Conservation (phyloP, 1,139 yeast species). For the Tardiomyces digboiensis region DNA sequence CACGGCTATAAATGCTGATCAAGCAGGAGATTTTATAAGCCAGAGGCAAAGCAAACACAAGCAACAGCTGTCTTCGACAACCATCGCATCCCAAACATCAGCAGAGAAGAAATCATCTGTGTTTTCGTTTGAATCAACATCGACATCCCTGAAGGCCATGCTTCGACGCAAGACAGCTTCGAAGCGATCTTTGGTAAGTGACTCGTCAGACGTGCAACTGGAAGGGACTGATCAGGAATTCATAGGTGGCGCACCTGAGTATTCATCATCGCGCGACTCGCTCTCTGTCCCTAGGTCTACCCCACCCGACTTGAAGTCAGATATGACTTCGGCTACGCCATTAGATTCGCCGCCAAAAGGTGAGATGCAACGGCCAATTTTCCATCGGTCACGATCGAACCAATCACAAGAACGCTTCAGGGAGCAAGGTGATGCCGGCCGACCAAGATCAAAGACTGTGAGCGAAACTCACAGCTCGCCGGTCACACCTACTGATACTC, state of each 20-base stretch:
- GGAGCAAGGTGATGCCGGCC: not conserved
- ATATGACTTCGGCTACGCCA: too few relatives aligned
- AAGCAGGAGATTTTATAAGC: not conserved
- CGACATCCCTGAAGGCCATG: not conserved
- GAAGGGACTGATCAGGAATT: not conserved
- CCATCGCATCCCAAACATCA: not conserved
- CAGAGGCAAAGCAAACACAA: not conserved
- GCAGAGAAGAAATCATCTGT: not conserved
- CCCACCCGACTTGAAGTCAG: too few relatives aligned
- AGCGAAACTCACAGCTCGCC: not conserved
- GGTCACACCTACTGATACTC: not conserved
- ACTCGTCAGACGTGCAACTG: not conserved
- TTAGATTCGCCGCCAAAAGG: too few relatives aligned
- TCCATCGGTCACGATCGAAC: not conserved
- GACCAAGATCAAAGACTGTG: not conserved
- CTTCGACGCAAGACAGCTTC: not conserved
- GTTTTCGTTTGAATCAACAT: not conserved
- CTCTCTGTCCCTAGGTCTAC: too few relatives aligned
- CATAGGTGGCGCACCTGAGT: too few relatives aligned
- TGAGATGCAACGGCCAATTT: too few relatives aligned
- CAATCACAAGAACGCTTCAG: not conserved
- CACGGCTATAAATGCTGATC: not conserved
- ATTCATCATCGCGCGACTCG: too few relatives aligned
- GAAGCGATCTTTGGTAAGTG: not conserved
- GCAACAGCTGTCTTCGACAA: not conserved